Conservation (phyloP, 2,329 filamentous ascomycete genomes). For the Phaeosphaeriaceae sp. region DNA sequence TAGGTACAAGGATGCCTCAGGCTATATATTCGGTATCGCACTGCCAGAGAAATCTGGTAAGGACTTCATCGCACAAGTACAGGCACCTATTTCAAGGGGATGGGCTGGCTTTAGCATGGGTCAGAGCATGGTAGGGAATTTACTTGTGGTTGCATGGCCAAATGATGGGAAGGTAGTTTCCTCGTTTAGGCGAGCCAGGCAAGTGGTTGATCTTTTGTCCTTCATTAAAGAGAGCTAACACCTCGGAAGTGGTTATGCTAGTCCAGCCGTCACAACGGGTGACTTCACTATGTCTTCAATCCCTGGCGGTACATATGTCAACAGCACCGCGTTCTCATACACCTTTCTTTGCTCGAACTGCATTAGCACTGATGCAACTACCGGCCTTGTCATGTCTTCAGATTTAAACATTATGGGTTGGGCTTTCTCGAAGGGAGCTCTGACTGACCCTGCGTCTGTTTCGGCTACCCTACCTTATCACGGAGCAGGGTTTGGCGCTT, state of each 20-base stretch:
- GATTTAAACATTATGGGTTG: constrained; percentile 39
- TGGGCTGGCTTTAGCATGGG: constrained; percentile 60
- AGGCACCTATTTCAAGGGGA: constrained; percentile 52
- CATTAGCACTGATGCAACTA: constrained; percentile 31
- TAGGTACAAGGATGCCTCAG: constrained; percentile 42
- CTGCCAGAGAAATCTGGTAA: constrained; percentile 56
- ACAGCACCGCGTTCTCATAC: constrained; percentile 61
- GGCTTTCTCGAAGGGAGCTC: constrained; percentile 34
- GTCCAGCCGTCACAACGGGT: constrained; percentile 53
- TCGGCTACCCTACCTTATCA: constrained; percentile 38
- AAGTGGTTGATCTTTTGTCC: constrained; percentile 3
- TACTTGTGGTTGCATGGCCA: constrained; percentile 62
- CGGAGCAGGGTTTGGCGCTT: constrained; percentile 40
- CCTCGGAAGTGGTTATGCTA: constrained; percentile 53
- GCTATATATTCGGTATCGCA: constrained; percentile 59
- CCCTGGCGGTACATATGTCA: constrained; percentile 59
- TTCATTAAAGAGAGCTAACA: constrained; percentile 1
- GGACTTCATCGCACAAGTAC: constrained; percentile 63
- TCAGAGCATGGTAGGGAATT: constrained; percentile 56
- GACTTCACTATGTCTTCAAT: constrained; percentile 55
- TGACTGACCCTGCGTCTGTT: constrained; percentile 32
- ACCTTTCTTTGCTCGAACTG: constrained; percentile 60
- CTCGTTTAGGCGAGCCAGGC: constrained; percentile 53
- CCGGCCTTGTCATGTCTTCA: constrained; percentile 28
- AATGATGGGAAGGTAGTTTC: constrained; percentile 56